Percentiles rank a stretch among this genome's conserved stretches.
Evolutionary conservation across 2,329 filamentous ascomycete species (phyloP).

Genomic region (Sporothrix sp.): DNA sequence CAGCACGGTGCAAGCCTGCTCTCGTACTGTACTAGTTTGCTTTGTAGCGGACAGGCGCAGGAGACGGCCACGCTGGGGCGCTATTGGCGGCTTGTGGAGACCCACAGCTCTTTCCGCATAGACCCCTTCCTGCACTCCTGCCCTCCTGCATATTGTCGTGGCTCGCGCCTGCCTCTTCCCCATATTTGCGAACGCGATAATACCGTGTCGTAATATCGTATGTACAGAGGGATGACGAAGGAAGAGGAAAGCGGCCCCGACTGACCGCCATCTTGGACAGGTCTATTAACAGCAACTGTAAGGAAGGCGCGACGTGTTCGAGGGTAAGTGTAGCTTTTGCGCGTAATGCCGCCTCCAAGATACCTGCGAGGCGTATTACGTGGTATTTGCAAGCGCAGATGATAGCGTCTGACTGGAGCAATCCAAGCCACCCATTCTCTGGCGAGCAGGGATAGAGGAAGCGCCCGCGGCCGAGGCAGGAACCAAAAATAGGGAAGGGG

Average conservation of each 20-base stretch:
- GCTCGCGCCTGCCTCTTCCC: not conserved
- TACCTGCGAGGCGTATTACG: not conserved
- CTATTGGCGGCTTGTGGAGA: slow-evolving; percentile 10
- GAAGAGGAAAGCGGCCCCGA: not conserved
- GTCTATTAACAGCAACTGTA: not conserved
- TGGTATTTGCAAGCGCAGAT: not conserved
- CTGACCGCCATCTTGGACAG: slow-evolving; percentile 5
- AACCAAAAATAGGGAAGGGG: slow-evolving; percentile 4
- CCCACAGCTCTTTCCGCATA: slow-evolving; percentile 10
- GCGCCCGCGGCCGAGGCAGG: slow-evolving; percentile 5
- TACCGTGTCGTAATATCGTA: not conserved
- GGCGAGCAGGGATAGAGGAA: not conserved
- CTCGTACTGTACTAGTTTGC: not conserved
- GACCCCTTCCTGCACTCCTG: slow-evolving; percentile 14
- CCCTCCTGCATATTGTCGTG: slow-evolving; percentile 13
- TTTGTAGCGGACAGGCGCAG: too few species aligned
- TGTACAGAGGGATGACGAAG: not conserved
- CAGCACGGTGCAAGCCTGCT: not conserved
- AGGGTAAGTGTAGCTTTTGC: not conserved
- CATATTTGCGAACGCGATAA: not conserved
- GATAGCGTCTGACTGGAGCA: slow-evolving; percentile 1
- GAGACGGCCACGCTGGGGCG: slow-evolving; percentile 3
- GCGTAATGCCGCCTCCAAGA: not conserved
- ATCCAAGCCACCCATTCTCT: slow-evolving; percentile 9
- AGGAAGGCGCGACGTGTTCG: slow-evolving; percentile 5